Percentiles rank a stretch among this genome's conserved stretches.
Conservation (phyloP, 768 basidiomycete genomes). For the Mycena floridula region DNA sequence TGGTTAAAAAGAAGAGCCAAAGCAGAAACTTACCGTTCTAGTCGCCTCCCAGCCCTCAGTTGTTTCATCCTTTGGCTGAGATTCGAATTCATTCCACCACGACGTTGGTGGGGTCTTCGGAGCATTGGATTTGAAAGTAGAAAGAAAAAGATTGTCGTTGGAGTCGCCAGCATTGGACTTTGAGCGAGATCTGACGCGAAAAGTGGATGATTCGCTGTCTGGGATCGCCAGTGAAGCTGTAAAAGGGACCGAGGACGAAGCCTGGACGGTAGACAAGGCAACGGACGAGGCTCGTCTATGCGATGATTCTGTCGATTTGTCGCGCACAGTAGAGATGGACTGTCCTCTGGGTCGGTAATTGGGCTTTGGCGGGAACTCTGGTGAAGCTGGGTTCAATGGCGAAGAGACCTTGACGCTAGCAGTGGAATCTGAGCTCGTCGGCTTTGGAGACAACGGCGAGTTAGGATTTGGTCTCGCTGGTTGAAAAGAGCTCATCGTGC, state of each 20-base stretch:
- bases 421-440: not conserved
- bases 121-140: not conserved
- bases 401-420: constrained; percentile 10
- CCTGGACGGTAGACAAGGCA: not conserved
- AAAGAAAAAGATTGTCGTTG: not conserved
- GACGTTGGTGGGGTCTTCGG: not conserved
- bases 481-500: too few species aligned
- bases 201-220: constrained; percentile 1
- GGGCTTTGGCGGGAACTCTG: constrained; percentile 2
- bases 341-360: not conserved
- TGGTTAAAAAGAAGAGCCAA: not conserved
- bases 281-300: not conserved
- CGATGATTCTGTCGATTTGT: not conserved
- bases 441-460: too few species aligned
- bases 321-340: not conserved
- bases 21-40: constrained; percentile 16
- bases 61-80: constrained; percentile 14
- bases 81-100: constrained; percentile 1
- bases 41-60: constrained; percentile 26
- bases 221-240: not conserved
- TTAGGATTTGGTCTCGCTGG: too few species aligned
- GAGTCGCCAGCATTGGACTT: not conserved
- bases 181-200: not conserved
- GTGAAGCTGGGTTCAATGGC: constrained; percentile 16
- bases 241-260: not conserved